Conservation (phyloP, 2,329 filamentous ascomycete genomes). For the Arthrobotrys iridis region DNA sequence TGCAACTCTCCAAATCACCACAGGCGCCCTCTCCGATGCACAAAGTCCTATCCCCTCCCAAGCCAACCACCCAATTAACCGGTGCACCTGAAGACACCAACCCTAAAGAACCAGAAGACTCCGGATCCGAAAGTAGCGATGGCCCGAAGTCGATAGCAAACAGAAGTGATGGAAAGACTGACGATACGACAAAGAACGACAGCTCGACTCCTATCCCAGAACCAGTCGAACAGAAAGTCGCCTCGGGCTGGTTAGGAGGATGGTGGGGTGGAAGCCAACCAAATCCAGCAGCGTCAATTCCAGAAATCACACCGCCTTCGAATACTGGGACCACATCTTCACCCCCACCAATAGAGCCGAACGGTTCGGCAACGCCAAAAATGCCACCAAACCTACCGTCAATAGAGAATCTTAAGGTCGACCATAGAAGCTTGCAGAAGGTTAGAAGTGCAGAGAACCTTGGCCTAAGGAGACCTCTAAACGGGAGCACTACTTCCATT, state of each 20-base stretch:
- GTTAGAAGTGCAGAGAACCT: conserved; percentile 47
- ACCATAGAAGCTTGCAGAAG: conserved; percentile 37
- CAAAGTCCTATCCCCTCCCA: conserved; percentile 41
- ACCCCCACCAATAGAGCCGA: background rate
- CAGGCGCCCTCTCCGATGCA: conserved; percentile 34
- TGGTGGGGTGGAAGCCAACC: conserved; percentile 45
- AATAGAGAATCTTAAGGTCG: conserved; percentile 38
- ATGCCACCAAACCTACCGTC: conserved; percentile 24
- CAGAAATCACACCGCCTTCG: background rate
- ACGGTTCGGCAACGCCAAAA: conserved; percentile 2
- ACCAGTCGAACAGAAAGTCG: conserved; percentile 23
- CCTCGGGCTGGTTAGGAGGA: conserved; percentile 28
- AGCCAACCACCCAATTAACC: conserved; percentile 49
- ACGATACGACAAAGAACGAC: background rate
- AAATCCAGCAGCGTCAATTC: conserved; percentile 11
- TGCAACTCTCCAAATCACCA: conserved; percentile 9
- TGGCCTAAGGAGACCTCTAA: conserved; percentile 16
- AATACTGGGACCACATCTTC: background rate
- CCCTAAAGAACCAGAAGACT: background rate
- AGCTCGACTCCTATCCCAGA: background rate
- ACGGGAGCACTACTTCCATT: conserved; percentile 34
- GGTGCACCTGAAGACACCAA: conserved; percentile 5
- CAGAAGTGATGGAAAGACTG: background rate
- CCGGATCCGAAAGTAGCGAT: conserved; percentile 6
- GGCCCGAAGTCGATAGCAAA: conserved; percentile 8